phyloP scores from a whole-genome alignment of 2,329 filamentous ascomycete genomes.

The Penicillium sp. region DNA sequence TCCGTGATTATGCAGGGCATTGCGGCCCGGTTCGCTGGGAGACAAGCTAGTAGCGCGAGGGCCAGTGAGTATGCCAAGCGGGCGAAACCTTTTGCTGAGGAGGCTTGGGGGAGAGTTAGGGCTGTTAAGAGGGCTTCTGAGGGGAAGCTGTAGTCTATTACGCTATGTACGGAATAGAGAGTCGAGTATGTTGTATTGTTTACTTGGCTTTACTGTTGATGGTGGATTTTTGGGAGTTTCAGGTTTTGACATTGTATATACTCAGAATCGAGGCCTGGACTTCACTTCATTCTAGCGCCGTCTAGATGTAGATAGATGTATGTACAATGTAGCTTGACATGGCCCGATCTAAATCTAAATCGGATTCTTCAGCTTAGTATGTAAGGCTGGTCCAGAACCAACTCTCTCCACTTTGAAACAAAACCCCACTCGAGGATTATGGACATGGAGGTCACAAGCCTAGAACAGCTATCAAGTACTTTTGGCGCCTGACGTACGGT shows the following conservation, averaged over 20 bases:
- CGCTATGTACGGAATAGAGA: not conserved
- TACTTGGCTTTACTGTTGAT: not conserved
- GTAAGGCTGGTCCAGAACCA: not conserved
- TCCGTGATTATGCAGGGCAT: constrained; percentile 80
- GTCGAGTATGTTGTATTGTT: not conserved
- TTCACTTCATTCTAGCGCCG: not conserved
- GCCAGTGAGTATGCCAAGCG: constrained; percentile 69
- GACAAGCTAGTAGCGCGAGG: constrained; percentile 85
- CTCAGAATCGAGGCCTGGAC: not conserved
- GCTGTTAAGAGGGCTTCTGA: constrained; percentile 42
- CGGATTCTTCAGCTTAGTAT: not conserved
- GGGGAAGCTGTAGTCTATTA: constrained; percentile 45
- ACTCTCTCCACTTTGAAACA: not conserved
- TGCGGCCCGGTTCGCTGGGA: constrained; percentile 75
- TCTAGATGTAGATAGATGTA: not conserved
- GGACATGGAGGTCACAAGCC: not conserved
- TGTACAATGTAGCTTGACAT: not conserved
- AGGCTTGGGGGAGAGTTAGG: constrained; percentile 72
- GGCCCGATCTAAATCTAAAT: not conserved
- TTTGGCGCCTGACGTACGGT: constrained; percentile 4
- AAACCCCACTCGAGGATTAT: not conserved
- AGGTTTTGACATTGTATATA: not conserved
- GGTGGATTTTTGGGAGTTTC: not conserved
- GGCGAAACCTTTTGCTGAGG: constrained; percentile 69
- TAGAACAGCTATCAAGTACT: constrained; percentile 1